Evolutionary conservation across 2,329 filamentous ascomycete genomes (phyloP).

Genomic region (Cryphonectria naterciae): DNA sequence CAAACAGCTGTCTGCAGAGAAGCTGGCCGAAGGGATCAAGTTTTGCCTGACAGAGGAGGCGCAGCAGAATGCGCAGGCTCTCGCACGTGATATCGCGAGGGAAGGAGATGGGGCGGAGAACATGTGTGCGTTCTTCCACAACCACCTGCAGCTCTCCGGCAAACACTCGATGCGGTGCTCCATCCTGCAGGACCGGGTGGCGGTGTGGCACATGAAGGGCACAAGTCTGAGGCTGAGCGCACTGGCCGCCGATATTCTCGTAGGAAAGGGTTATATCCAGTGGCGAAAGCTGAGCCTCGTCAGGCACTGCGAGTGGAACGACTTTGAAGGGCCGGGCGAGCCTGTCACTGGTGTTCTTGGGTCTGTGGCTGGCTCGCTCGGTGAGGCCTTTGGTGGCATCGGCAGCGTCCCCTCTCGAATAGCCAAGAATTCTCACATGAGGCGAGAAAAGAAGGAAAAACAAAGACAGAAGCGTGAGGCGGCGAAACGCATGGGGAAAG

Average conservation of each 20-base stretch:
- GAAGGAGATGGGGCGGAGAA: constrained; percentile 73
- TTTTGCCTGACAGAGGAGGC: constrained; percentile 68
- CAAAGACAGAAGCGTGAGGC: constrained; percentile 31
- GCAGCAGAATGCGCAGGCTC: constrained; percentile 57
- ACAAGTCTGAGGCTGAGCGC: constrained; percentile 64
- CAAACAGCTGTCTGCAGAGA: constrained; percentile 66
- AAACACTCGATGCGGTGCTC: constrained; percentile 66
- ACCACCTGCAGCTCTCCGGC: constrained; percentile 57
- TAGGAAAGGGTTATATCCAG: constrained; percentile 61
- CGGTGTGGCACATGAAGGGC: constrained; percentile 68
- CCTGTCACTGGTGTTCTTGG: constrained; percentile 69
- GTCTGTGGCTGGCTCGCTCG: constrained; percentile 62
- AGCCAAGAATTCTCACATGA: constrained; percentile 59
- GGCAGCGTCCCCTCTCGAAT: constrained; percentile 66
- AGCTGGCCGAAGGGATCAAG: constrained; percentile 71
- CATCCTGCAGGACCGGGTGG: constrained; percentile 64
- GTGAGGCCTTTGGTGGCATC: constrained; percentile 64
- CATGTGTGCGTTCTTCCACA: constrained; percentile 69
- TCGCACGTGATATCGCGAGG: constrained; percentile 63
- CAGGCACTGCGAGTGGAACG: constrained; percentile 74
- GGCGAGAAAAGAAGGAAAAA: constrained; percentile 49
- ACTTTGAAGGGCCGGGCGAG: constrained; percentile 76
- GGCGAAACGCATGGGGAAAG: constrained; percentile 9
- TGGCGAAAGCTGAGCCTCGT: constrained; percentile 68
- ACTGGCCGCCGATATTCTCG: constrained; percentile 67